Evolutionary conservation across 352 stramenopile genomes (phyloP).

Genomic region (Aphanomyces euteiches): DNA sequence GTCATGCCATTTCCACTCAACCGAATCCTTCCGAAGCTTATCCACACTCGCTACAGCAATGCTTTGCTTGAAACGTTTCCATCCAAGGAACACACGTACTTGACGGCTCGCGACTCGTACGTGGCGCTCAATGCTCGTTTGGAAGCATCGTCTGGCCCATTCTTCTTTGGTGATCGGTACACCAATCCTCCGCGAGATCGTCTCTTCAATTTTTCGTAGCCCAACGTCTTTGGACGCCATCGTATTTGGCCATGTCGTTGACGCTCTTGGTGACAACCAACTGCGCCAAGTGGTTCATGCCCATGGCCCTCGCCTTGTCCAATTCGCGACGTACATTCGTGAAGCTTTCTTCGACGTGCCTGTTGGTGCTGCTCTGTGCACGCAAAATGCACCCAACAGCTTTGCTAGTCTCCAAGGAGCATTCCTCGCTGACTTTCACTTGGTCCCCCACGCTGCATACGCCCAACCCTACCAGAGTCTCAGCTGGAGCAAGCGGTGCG

Average conservation of each 20-base stretch:
- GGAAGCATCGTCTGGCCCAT: conserved; percentile 44
- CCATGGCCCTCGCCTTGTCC: conserved; percentile 67
- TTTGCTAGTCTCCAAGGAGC: conserved; percentile 47
- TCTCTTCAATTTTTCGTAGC: conserved; percentile 3
- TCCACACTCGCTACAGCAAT: conserved; percentile 62
- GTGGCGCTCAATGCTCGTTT: conserved; percentile 78
- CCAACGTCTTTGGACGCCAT: conserved; percentile 70
- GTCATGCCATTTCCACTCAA: conserved; percentile 79
- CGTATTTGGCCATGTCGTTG: conserved; percentile 79
- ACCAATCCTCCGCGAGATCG: background rate
- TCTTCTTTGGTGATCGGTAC: conserved; percentile 60
- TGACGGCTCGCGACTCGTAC: conserved; percentile 82
- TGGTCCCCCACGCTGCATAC: conserved; percentile 59
- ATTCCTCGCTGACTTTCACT: conserved; percentile 63
- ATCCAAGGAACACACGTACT: conserved; percentile 72
- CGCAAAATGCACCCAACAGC: conserved; percentile 72
- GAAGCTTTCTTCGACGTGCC: conserved; percentile 64
- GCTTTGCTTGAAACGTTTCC: conserved; percentile 48
- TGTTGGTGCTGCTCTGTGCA: conserved; percentile 46
- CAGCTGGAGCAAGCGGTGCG: conserved; percentile 53
- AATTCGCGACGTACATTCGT: conserved; percentile 64
- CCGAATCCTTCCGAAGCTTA: conserved; percentile 80
- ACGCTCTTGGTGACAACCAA: conserved; percentile 70
- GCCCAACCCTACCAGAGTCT: conserved; percentile 75
- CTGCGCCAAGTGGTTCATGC: conserved; percentile 65